Conservation (phyloP, 2,329 filamentous ascomycete genomes). For the Sarocladium brachiariae region DNA sequence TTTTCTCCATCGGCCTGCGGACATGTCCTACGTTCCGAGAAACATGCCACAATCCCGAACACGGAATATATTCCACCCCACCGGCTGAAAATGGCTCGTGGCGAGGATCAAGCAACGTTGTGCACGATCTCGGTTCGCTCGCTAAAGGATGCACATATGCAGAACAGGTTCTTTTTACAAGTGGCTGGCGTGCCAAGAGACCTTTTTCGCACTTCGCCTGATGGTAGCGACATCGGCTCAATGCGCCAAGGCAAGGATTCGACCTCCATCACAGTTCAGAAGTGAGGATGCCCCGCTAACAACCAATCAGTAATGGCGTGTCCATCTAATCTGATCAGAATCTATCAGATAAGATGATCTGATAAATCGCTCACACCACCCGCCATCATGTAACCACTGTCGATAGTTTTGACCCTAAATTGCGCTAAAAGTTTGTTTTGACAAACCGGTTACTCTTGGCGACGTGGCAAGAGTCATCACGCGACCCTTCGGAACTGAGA, state of each 20-base stretch:
- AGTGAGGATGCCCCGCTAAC: neutral
- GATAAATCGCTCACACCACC: slow-evolving; percentile 12
- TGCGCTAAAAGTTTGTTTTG: neutral
- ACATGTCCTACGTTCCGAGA: neutral
- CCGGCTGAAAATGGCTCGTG: neutral
- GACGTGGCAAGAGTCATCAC: neutral
- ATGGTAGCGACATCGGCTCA: slow-evolving; percentile 7
- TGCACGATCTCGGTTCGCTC: neutral
- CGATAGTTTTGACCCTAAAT: neutral
- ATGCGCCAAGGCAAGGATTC: neutral
- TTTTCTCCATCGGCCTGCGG: neutral
- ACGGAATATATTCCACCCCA: neutral
- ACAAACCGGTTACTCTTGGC: neutral
- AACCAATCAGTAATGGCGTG: slow-evolving; percentile 15
- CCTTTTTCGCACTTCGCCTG: neutral
- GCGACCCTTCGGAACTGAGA: neutral
- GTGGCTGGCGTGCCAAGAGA: neutral
- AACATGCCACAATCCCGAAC: neutral
- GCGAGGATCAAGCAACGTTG: neutral
- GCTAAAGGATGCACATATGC: too few species aligned
- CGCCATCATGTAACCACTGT: neutral
- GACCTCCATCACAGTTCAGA: neutral
- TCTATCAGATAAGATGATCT: slow-evolving; percentile 14
- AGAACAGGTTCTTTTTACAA: neutral
- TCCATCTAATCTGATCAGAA: slow-evolving; percentile 23